These are phyloP conservation scores for Cryomyces minteri DNA, from an alignment of 495 filamentous ascomycete species.

Conservation along the genomic window DNA sequence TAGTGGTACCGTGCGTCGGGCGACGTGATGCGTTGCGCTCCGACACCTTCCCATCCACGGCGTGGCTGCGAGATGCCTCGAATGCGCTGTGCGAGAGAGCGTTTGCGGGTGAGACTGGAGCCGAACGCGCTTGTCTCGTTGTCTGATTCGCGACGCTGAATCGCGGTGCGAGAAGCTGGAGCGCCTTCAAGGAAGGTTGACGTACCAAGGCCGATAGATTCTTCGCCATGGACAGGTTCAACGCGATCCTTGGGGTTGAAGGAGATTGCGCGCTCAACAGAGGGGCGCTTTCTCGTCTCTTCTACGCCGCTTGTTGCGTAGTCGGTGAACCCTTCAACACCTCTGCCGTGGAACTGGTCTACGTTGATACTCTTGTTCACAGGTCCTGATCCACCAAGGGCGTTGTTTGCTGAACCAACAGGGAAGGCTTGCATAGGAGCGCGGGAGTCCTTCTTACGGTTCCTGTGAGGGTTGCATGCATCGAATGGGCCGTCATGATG, in stretches of 20 bases:
- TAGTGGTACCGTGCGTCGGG: slow-evolving; percentile 15
- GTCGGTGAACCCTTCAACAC: slow-evolving; percentile 72
- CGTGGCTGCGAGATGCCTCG: slow-evolving; percentile 22
- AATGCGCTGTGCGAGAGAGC: slow-evolving; percentile 61
- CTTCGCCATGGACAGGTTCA: slow-evolving; percentile 64
- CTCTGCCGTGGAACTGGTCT: slow-evolving; percentile 60
- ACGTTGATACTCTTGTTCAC: slow-evolving; percentile 68
- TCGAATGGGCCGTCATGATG: slow-evolving; percentile 98
- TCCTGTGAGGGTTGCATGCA: slow-evolving; percentile 90
- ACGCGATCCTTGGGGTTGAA: slow-evolving; percentile 41
- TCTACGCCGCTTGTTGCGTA: slow-evolving; percentile 26
- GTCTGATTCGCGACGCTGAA: slow-evolving; percentile 59
- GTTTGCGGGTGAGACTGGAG: slow-evolving; percentile 70
- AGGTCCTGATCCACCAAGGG: slow-evolving; percentile 74
- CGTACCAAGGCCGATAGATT: slow-evolving; percentile 73
- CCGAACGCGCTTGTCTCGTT: slow-evolving; percentile 21
- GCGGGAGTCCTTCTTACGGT: slow-evolving; percentile 61
- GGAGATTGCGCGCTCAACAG: slow-evolving; percentile 19
- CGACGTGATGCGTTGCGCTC: slow-evolving; percentile 7
- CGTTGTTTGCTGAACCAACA: slow-evolving; percentile 77
- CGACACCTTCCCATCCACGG: slow-evolving; percentile 7
- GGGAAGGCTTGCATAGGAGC: slow-evolving; percentile 97
- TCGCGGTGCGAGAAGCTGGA: slow-evolving; percentile 67
- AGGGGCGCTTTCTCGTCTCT: slow-evolving; percentile 24
- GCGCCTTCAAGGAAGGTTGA: slow-evolving; percentile 94